phyloP scores from a whole-genome alignment of 2,329 filamentous ascomycete species.

The Hirsutella rhossiliensis region DNA sequence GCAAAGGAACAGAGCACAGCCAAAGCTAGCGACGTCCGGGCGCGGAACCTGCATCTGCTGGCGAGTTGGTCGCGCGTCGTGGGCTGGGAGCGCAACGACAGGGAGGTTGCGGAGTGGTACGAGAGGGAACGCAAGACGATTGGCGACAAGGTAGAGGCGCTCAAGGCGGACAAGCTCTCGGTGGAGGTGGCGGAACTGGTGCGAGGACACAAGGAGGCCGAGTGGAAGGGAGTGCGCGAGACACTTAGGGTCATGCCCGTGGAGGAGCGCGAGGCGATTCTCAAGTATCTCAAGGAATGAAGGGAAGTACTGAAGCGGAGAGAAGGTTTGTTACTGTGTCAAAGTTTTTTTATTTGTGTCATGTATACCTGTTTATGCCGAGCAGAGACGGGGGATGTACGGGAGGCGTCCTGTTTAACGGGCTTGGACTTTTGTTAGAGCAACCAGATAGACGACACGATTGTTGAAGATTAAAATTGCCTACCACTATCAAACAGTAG shows the following conservation, averaged over 20 bases:
- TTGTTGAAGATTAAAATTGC: no score
- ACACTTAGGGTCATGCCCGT: slow-evolving; percentile 79
- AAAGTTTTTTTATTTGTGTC: no score
- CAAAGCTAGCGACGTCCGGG: slow-evolving; percentile 42
- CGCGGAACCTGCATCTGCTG: slow-evolving; percentile 60
- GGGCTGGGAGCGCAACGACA: slow-evolving; percentile 69
- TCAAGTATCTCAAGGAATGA: slow-evolving; percentile 43
- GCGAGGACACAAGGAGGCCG: slow-evolving; percentile 45
- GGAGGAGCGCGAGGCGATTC: slow-evolving; percentile 73
- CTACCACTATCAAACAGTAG: no score
- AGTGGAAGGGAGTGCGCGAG: slow-evolving; percentile 76
- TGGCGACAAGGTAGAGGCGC: slow-evolving; percentile 68
- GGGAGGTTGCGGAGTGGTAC: slow-evolving; percentile 84
- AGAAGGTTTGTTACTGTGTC: neutral
- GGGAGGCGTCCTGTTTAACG: no score
- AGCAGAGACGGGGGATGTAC: no score
- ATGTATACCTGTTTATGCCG: no score
- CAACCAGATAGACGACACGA: no score
- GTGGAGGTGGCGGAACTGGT: slow-evolving; percentile 33
- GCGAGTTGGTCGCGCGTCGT: slow-evolving; percentile 72
- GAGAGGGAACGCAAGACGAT: slow-evolving; percentile 84
- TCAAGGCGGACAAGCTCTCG: slow-evolving; percentile 61
- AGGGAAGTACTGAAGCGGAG: slow-evolving; percentile 5
- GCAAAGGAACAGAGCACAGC: slow-evolving; percentile 19
- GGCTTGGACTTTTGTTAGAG: no score